Evolutionary conservation across 371 early-diverging fungal genomes (phyloP).

Genomic region (Mortierella sp.): DNA sequence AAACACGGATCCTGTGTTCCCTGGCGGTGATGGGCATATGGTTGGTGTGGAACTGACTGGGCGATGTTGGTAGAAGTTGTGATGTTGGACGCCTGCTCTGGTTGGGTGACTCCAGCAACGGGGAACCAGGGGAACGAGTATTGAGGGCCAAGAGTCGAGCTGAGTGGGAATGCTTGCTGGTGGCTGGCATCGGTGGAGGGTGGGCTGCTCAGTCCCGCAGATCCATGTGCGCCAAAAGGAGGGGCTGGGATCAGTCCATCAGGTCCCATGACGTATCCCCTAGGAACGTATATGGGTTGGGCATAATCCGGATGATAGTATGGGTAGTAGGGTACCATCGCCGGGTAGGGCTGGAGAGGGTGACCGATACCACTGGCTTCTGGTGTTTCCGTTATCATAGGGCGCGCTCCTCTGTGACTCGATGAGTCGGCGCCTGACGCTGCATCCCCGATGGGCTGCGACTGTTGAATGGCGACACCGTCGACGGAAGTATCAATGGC

Average conservation of each 20-base stretch:
- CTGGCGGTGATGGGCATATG: conserved; percentile 25
- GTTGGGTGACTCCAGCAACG: conserved; percentile 49
- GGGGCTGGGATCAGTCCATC: conserved; percentile 16
- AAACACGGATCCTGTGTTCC: too few species aligned
- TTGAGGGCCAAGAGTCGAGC: conserved; percentile 17
- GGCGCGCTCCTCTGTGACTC: conserved; percentile 21
- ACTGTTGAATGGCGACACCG: conserved; percentile 14
- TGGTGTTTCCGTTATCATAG: conserved; percentile 19
- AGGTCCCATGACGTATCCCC: conserved; percentile 15
- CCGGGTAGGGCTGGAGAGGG: conserved; percentile 22
- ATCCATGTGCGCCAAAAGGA: conserved; percentile 12
- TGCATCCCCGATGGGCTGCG: conserved; percentile 23
- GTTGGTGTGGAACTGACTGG: conserved; percentile 23
- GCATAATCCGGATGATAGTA: conserved; percentile 26
- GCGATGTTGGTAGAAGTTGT: conserved; percentile 39
- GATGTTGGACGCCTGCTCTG: conserved; percentile 27
- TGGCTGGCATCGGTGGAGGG: too few species aligned
- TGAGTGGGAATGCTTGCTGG: background rate
- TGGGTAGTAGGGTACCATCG: conserved; percentile 29
- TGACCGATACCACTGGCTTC: conserved; percentile 9
- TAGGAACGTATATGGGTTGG: conserved; percentile 25
- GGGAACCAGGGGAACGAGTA: conserved; percentile 51
- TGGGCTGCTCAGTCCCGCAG: too few species aligned
- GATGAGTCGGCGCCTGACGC: background rate
- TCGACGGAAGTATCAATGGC: conserved; percentile 3